A percentile compares a stretch with the other conserved stretches of the same genome.
phyloP scores from a whole-genome alignment of 2,329 filamentous ascomycete genomes.

The Moelleriella libera region DNA sequence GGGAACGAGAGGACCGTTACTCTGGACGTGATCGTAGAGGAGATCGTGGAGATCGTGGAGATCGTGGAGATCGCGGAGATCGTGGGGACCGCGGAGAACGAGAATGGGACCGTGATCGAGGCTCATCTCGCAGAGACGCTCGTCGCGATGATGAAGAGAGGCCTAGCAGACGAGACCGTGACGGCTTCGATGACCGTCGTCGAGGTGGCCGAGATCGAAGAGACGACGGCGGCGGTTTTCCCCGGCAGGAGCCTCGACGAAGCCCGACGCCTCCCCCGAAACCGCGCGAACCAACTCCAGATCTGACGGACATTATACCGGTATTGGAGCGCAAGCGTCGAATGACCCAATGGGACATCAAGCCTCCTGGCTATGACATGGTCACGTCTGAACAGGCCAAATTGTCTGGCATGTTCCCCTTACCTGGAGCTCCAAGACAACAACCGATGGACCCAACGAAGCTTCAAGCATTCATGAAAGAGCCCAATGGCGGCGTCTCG shows the following conservation, averaged over 20 bases:
- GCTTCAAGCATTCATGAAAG: constrained; percentile 90
- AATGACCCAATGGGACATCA: constrained; percentile 98
- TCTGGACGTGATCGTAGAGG: constrained; percentile 51
- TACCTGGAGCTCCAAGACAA: constrained; percentile 87
- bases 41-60: constrained; percentile 51
- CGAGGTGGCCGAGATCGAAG: constrained; percentile 32
- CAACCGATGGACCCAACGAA: constrained; percentile 91
- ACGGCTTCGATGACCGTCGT: constrained; percentile 34
- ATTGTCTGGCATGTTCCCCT: constrained; percentile 95
- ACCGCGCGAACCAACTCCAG: constrained; percentile 90
- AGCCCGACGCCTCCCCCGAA: constrained; percentile 63
- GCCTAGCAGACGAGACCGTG: constrained; percentile 42
- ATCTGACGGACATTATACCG: constrained; percentile 74
- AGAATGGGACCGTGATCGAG: constrained; percentile 63
- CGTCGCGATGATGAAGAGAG: constrained; percentile 52
- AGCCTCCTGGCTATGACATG: constrained; percentile 94
- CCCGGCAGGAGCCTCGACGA: constrained; percentile 42
- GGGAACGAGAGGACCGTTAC: constrained; percentile 89
- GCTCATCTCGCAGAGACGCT: constrained; percentile 42
- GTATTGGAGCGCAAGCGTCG: constrained; percentile 79
- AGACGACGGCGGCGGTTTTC: constrained; percentile 20
- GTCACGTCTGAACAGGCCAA: constrained; percentile 98
- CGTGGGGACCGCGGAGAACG: constrained; percentile 55
- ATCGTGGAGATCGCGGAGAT: constrained; percentile 59
- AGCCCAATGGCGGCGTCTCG: constrained; percentile 57